Evolutionary conservation across 805 yeast genomes (phyloP).

Genomic region (Sungouiella thailandica): DNA sequence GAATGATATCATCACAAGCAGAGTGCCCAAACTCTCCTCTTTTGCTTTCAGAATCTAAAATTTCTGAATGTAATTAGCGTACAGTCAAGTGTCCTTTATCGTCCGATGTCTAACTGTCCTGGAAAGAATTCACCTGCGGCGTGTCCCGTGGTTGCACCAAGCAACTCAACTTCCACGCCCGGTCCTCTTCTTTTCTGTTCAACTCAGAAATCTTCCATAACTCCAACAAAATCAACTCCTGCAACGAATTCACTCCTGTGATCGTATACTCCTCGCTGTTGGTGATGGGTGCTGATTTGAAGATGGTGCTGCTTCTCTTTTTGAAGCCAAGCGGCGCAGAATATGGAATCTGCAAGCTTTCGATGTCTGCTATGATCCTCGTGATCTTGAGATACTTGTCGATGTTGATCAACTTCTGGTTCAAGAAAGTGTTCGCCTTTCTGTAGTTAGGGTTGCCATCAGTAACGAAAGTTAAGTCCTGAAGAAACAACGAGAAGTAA

Average conservation of each 20-base stretch:
- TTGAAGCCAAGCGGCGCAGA: constrained; percentile 10
- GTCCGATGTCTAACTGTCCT: background rate
- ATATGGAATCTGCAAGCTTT: constrained; percentile 63
- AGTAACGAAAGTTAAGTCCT: constrained; percentile 74
- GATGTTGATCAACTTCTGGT: constrained; percentile 60
- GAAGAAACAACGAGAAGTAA: constrained; percentile 66
- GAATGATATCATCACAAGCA: too few relatives aligned
- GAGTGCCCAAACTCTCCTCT: too few relatives aligned
- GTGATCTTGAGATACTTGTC: constrained; percentile 70
- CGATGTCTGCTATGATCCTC: constrained; percentile 60
- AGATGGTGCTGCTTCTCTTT: constrained; percentile 20
- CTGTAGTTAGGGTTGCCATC: constrained; percentile 76
- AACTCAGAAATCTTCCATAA: constrained; percentile 65
- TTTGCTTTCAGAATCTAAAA: too few relatives aligned
- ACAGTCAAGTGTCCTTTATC: too few relatives aligned
- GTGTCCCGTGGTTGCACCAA: constrained; percentile 48
- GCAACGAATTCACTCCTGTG: constrained; percentile 40
- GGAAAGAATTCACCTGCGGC: constrained; percentile 1
- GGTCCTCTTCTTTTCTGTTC: constrained; percentile 55
- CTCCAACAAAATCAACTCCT: constrained; percentile 60
- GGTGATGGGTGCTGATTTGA: constrained; percentile 11
- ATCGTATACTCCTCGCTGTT: constrained; percentile 33
- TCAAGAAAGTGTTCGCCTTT: constrained; percentile 52
- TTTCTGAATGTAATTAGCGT: too few relatives aligned
- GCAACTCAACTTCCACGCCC: constrained; percentile 72